Conservation (phyloP, 305 asterid species). For the Rubia occidens region DNA sequence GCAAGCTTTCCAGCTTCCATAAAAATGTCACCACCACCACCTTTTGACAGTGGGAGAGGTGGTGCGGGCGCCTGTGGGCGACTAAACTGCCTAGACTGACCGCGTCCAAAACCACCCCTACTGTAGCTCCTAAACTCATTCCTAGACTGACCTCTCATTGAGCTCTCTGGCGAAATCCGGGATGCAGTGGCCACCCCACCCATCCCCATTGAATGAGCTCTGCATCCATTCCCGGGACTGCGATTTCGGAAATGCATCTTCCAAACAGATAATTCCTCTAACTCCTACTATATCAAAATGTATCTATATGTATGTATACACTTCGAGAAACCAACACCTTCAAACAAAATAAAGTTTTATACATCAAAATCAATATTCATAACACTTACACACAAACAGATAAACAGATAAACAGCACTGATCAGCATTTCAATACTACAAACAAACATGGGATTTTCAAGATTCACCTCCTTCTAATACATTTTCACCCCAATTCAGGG, state of each 20-base stretch:
- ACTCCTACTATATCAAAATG: background rate
- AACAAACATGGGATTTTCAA: background rate
- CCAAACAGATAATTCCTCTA: background rate
- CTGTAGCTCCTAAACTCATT: conserved; percentile 44
- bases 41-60: conserved; percentile 28
- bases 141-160: conserved; percentile 48
- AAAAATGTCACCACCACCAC: conserved; percentile 51
- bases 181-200: conserved; percentile 39
- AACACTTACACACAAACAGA: background rate
- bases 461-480: background rate
- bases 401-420: background rate
- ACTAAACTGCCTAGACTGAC: conserved; percentile 56
- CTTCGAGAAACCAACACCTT: conserved; percentile 14
- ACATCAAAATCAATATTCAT: conserved; percentile 1
- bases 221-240: conserved; percentile 61
- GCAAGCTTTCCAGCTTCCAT: conserved; percentile 93
- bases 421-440: background rate
- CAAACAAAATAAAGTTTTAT: conserved; percentile 2
- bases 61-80: conserved; percentile 27
- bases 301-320: background rate
- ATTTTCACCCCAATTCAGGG: background rate
- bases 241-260: conserved; percentile 74
- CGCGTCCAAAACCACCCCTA: conserved; percentile 45
- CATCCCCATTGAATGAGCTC: conserved; percentile 55
- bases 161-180: conserved; percentile 54